A percentile compares a stretch with the other conserved stretches of the same genome.
phyloP scores from a whole-genome alignment of 2,329 filamentous ascomycete species.

The Ampelomyces quisqualis region DNA sequence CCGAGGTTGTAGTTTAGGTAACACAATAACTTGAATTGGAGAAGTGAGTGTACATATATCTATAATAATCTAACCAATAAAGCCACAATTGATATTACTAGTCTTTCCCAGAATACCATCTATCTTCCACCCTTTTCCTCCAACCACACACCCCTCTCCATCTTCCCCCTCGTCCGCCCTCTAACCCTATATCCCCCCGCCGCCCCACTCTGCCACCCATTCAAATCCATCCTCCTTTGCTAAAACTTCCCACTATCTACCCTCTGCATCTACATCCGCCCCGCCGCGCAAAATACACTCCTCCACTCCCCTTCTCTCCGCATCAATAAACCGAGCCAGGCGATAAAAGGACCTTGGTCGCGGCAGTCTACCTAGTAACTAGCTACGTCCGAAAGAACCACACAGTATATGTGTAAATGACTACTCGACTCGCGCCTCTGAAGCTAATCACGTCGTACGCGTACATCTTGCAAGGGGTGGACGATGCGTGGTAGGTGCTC shows the following conservation, averaged over 20 bases:
- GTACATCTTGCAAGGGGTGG: too few relatives aligned
- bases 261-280: conserved; percentile 3
- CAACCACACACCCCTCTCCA: conserved; percentile 4
- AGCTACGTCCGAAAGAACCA: conserved; percentile 1
- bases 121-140: not conserved
- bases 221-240: conserved; percentile 7
- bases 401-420: too few relatives aligned
- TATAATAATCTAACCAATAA: too few relatives aligned
- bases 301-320: conserved; percentile 10
- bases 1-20: too few relatives aligned
- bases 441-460: too few relatives aligned
- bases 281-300: conserved; percentile 8
- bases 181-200: conserved; percentile 6
- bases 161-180: conserved; percentile 8
- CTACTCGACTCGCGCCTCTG: too few relatives aligned
- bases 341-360: not conserved
- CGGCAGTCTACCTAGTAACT: too few relatives aligned
- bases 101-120: too few relatives aligned
- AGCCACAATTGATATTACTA: too few relatives aligned
- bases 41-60: too few relatives aligned
- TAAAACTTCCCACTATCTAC: conserved; percentile 8
- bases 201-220: conserved; percentile 9
- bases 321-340: not conserved
- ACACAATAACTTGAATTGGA: too few relatives aligned
- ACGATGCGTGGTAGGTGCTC: too few relatives aligned